Conservation (phyloP, 1,284 basidiomycete species). For the Papiliotrema nemorosa region DNA sequence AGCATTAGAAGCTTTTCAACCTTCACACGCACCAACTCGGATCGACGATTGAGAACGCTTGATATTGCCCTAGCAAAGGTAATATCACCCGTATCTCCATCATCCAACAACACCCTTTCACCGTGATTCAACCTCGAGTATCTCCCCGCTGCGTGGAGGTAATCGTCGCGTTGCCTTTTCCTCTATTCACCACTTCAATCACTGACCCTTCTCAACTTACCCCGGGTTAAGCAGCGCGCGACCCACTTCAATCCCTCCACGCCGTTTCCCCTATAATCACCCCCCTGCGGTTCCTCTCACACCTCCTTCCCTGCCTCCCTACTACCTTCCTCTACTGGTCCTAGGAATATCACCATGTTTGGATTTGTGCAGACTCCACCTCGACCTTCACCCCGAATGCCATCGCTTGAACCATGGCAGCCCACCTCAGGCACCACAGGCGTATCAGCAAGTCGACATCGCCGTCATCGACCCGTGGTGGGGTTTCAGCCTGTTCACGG, state of each 20-base stretch:
- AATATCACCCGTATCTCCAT: no score
- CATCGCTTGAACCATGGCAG: conserved; percentile 3
- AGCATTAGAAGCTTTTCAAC: no score
- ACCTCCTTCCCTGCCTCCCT: not conserved
- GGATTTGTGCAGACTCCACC: not conserved
- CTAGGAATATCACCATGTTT: not conserved
- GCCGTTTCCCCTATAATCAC: no score
- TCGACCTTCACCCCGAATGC: not conserved
- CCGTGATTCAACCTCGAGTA: no score
- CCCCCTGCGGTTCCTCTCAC: not conserved
- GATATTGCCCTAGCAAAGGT: no score
- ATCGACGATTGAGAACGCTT: no score
- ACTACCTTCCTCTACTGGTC: not conserved
- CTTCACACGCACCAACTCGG: no score
- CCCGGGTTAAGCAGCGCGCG: not conserved
- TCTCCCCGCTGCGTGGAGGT: no score
- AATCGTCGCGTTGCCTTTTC: not conserved
- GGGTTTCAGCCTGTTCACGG: no score
- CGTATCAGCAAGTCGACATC: not conserved
- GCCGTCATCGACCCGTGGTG: not conserved
- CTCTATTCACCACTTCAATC: not conserved
- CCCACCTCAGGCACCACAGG: not conserved
- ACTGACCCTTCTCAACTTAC: not conserved
- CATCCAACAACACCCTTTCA: no score
- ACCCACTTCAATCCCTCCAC: not conserved